Evolutionary conservation across 805 yeast genomes (phyloP).

Genomic region (Peterozyma toletana): DNA sequence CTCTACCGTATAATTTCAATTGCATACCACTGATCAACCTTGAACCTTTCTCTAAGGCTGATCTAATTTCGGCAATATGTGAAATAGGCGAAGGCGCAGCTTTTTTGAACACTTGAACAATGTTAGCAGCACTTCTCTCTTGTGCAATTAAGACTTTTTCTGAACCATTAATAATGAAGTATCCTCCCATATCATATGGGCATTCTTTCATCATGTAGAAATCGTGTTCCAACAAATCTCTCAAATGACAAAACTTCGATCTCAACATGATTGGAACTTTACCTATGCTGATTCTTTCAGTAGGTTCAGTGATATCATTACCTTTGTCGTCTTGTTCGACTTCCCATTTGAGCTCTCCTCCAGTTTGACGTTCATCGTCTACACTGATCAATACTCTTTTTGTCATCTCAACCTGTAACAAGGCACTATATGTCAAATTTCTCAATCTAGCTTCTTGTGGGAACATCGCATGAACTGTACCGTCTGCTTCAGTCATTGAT

Average conservation of each 20-base stretch:
- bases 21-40: slow-evolving; percentile 91
- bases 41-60: slow-evolving; percentile 96
- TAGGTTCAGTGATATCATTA: slow-evolving; percentile 63
- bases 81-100: slow-evolving; percentile 96
- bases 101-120: slow-evolving; percentile 96
- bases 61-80: slow-evolving; percentile 93
- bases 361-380: slow-evolving; percentile 56
- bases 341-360: slow-evolving; percentile 21
- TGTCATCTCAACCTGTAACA: slow-evolving; percentile 91
- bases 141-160: slow-evolving; percentile 98
- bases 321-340: slow-evolving; percentile 27
- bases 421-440: slow-evolving; percentile 93
- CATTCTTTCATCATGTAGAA: slow-evolving; percentile 94
- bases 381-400: slow-evolving; percentile 81
- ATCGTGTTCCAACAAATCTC: slow-evolving; percentile 87
- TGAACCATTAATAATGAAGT: slow-evolving; percentile 95
- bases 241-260: slow-evolving; percentile 90
- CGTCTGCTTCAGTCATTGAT: slow-evolving; percentile 98
- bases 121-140: slow-evolving; percentile 97
- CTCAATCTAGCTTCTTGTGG: slow-evolving; percentile 98
- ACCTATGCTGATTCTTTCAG: slow-evolving; percentile 79
- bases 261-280: slow-evolving; percentile 97
- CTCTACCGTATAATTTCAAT: slow-evolving; percentile 83
- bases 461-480: slow-evolving; percentile 97
- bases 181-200: slow-evolving; percentile 99